These are phyloP conservation scores for Fomitopsis palustris DNA, from an alignment of 1,284 basidiomycete genomes.

Conservation along the genomic window DNA sequence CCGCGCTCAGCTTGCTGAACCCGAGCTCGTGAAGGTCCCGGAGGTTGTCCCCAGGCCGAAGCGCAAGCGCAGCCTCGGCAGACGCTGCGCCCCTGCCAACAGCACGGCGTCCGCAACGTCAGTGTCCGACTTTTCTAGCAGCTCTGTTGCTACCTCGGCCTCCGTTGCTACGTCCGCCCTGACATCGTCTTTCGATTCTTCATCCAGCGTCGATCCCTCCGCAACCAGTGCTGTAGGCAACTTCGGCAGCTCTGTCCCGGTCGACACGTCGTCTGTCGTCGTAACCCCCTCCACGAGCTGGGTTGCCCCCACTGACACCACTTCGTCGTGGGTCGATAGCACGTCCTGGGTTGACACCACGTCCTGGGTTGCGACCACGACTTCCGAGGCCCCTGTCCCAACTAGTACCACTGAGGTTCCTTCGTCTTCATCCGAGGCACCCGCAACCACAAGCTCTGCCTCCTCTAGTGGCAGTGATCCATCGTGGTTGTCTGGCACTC, in stretches of 20 bases:
- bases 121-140: slow-evolving; percentile 10
- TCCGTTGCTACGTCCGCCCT: slow-evolving; percentile 4
- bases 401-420: slow-evolving; percentile 24
- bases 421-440: slow-evolving; percentile 27
- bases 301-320: slow-evolving; percentile 4
- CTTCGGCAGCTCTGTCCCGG: slow-evolving; percentile 12
- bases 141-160: neutral
- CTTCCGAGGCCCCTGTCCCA: slow-evolving; percentile 3
- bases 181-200: slow-evolving; percentile 4
- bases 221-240: slow-evolving; percentile 1
- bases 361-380: slow-evolving; percentile 7
- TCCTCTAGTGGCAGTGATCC: slow-evolving; percentile 12
- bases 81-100: slow-evolving; percentile 24
- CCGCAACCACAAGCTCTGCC: slow-evolving; percentile 10
- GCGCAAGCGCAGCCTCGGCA: slow-evolving; percentile 22
- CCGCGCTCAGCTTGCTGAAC: slow-evolving; percentile 32
- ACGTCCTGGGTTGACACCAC: slow-evolving; percentile 18
- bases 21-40: slow-evolving; percentile 22
- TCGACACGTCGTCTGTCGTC: slow-evolving; percentile 3
- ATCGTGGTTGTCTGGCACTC: slow-evolving; percentile 40
- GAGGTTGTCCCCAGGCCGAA: slow-evolving; percentile 17
- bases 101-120: slow-evolving; percentile 8
- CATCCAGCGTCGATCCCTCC: slow-evolving; percentile 14
- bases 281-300: slow-evolving; percentile 6
- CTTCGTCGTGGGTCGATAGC: neutral